Percentiles rank a stretch among this genome's conserved stretches.
phyloP scores from a whole-genome alignment of 1,284 basidiomycete species.

The Phellinidium pouzarii region DNA sequence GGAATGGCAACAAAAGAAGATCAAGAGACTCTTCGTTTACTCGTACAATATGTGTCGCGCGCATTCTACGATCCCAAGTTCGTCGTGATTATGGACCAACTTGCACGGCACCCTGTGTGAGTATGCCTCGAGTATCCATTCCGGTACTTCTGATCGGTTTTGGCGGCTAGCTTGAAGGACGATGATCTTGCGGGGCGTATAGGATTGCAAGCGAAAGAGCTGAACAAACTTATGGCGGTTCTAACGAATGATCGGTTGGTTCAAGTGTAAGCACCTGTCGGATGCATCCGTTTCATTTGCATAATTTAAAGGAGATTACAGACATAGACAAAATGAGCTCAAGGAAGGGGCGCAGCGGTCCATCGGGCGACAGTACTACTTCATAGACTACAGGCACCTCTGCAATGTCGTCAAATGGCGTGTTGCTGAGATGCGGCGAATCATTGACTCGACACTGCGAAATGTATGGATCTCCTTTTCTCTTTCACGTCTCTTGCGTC shows the following conservation, averaged over 20 bases:
- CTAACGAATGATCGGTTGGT: conserved; percentile 82
- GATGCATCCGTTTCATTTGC: not conserved
- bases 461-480: conserved; percentile 46
- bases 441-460: conserved; percentile 82
- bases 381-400: conserved; percentile 92
- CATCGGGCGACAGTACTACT: conserved; percentile 86
- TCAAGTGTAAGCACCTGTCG: conserved; percentile 54
- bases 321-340: conserved; percentile 80
- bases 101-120: conserved; percentile 89
- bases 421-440: conserved; percentile 88
- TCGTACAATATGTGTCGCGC: conserved; percentile 89
- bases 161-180: conserved; percentile 67
- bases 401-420: conserved; percentile 98
- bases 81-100: conserved; percentile 89
- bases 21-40: conserved; percentile 65
- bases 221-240: conserved; percentile 86
- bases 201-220: conserved; percentile 87
- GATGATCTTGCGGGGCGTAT: conserved; percentile 86
- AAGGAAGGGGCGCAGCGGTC: conserved; percentile 79
- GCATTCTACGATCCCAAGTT: conserved; percentile 93
- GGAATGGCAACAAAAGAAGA: conserved; percentile 66
- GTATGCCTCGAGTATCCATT: conserved; percentile 33
- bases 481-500: conserved; percentile 3
- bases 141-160: conserved; percentile 17
- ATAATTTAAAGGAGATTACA: conserved; percentile 25